phyloP scores from a whole-genome alignment of 73 alveolate species.

The Blepharisma stoltei region DNA sequence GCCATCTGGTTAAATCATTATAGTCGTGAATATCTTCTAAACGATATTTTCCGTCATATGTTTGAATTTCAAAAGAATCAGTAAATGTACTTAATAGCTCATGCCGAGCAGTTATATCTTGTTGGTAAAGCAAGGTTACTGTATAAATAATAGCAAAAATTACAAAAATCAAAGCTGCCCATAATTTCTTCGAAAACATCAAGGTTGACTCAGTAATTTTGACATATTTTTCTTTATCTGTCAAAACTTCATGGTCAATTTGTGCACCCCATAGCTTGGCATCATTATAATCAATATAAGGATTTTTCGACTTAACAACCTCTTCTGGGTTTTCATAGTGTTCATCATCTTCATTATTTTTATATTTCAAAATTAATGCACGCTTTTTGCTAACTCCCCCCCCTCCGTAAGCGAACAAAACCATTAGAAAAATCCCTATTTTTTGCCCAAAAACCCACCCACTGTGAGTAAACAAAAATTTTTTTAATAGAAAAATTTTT shows the following conservation, averaged over 20 bases:
- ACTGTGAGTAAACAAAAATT: no score
- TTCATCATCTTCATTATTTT: conserved; percentile 14
- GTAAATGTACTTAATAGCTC: not conserved
- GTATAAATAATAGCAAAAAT: conserved; percentile 19
- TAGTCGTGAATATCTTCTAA: no score
- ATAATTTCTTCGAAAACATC: not conserved
- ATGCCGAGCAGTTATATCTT: not conserved
- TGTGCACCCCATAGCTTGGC: conserved; percentile 18
- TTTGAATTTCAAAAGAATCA: no score
- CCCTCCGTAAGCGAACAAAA: no score
- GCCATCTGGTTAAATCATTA: no score
- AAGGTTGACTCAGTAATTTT: not conserved
- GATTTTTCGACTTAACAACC: conserved; percentile 15
- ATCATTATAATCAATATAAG: not conserved
- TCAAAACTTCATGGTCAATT: conserved; percentile 12
- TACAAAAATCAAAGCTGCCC: conserved; percentile 24
- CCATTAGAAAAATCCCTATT: no score
- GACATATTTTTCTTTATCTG: conserved; percentile 9
- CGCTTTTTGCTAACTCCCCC: not conserved
- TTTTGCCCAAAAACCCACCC: no score
- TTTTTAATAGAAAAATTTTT: no score
- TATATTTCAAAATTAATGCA: conserved; percentile 10
- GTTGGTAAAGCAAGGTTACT: conserved; percentile 3
- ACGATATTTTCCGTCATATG: no score
- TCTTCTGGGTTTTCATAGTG: not conserved